These are phyloP conservation scores for Saccharomycopsis babjevae DNA, from an alignment of 805 yeast species.

Conservation along the genomic window DNA sequence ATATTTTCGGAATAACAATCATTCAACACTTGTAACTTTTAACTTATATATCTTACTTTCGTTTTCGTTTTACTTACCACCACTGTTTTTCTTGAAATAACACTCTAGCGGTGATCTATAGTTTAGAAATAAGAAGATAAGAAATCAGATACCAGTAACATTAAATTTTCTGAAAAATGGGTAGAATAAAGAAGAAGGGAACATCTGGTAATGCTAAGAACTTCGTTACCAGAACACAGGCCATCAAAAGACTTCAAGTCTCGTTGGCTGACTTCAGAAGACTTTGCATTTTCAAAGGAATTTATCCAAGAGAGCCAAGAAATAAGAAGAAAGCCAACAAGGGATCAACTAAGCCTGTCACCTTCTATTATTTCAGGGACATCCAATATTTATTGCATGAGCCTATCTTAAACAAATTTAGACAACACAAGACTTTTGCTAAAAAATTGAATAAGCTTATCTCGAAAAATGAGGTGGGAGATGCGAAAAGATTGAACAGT, in stretches of 20 bases:
- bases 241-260: slow-evolving; percentile 82
- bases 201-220: slow-evolving; percentile 83
- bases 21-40: too few species aligned
- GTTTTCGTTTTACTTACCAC: too few species aligned
- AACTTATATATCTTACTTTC: too few species aligned
- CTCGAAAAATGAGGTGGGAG: slow-evolving; percentile 83
- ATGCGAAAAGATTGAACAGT: slow-evolving; percentile 77
- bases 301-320: slow-evolving; percentile 93
- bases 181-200: slow-evolving; percentile 73
- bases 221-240: slow-evolving; percentile 90
- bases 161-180: slow-evolving; percentile 29
- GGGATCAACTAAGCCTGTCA: slow-evolving; percentile 94
- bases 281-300: slow-evolving; percentile 94
- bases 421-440: slow-evolving; percentile 93
- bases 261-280: slow-evolving; percentile 95
- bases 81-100: too few species aligned
- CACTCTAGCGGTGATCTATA: too few species aligned
- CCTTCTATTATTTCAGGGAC: slow-evolving; percentile 89
- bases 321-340: slow-evolving; percentile 94
- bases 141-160: background rate
- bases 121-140: too few species aligned
- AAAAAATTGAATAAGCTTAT: slow-evolving; percentile 81
- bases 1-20: too few species aligned
- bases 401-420: slow-evolving; percentile 80
- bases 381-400: slow-evolving; percentile 93